Evolutionary conservation across 192 early-diverging fungal species (phyloP).

Genomic region (Coemansia interrupta): DNA sequence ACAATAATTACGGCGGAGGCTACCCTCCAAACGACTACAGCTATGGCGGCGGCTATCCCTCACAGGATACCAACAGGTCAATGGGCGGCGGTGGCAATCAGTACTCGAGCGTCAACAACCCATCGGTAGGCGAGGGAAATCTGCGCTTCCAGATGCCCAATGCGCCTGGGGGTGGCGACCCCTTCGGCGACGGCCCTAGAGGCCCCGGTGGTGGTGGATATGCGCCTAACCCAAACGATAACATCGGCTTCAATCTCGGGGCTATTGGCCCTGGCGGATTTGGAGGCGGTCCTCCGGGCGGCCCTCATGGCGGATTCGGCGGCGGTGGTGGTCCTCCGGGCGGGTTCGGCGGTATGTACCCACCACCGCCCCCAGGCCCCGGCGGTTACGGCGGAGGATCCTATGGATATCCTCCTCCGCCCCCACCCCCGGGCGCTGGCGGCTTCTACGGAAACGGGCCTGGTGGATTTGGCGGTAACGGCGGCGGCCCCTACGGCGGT

Average conservation of each 20-base stretch:
- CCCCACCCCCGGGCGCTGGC: neutral
- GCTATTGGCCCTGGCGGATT: neutral
- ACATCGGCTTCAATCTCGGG: too few species aligned
- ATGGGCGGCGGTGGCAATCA: conserved; percentile 4
- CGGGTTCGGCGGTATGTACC: conserved; percentile 1
- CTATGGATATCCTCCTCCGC: neutral
- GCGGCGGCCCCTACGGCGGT: conserved; percentile 8
- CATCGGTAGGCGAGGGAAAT: conserved; percentile 25
- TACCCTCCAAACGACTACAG: conserved; percentile 13
- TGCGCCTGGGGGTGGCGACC: conserved; percentile 1
- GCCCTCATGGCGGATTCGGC: neutral
- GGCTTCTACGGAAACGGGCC: neutral
- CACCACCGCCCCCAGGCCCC: conserved; percentile 3
- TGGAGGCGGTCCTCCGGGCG: neutral
- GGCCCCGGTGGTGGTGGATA: neutral
- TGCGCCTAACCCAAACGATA: too few species aligned
- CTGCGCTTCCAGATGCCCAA: conserved; percentile 25
- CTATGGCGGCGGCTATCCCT: conserved; percentile 13
- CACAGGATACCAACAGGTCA: conserved; percentile 3
- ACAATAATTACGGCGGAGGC: conserved; percentile 6
- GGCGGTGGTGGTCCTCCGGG: conserved; percentile 1
- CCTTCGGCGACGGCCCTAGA: neutral
- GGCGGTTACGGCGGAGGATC: neutral
- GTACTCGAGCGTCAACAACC: conserved; percentile 24
- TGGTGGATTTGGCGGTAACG: conserved; percentile 5